A percentile compares a stretch with the other conserved stretches of the same genome.
Conservation (phyloP, 768 basidiomycete genomes). For the Nevesoporus exiguus region DNA sequence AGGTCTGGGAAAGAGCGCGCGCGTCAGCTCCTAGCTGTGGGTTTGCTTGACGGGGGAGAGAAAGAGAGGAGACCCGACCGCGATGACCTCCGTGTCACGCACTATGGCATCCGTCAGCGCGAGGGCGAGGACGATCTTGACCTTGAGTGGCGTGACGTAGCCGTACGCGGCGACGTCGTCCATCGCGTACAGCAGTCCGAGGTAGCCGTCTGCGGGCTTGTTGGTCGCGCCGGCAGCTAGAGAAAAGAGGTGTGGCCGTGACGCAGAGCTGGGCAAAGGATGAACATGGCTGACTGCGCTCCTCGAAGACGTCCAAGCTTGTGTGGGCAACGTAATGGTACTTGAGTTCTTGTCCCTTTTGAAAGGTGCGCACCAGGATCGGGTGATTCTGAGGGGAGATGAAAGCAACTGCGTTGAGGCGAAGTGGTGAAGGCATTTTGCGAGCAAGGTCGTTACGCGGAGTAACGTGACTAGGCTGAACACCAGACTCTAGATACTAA, state of each 20-base stretch:
- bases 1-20: conserved; percentile 51
- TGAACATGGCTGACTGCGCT: conserved; percentile 61
- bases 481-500: too few relatives aligned
- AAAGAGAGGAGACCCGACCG: conserved; percentile 42
- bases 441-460: too few relatives aligned
- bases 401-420: conserved; percentile 79
- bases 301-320: conserved; percentile 86
- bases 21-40: background rate
- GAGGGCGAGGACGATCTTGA: conserved; percentile 82
- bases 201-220: conserved; percentile 74
- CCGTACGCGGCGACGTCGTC: conserved; percentile 93
- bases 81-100: conserved; percentile 72
- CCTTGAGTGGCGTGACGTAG: conserved; percentile 82
- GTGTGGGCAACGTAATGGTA: conserved; percentile 93
- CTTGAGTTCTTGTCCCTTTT: conserved; percentile 61
- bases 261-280: background rate
- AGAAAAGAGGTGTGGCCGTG: background rate
- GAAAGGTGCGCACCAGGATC: conserved; percentile 74
- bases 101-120: conserved; percentile 80
- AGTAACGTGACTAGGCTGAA: too few relatives aligned
- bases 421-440: conserved; percentile 62
- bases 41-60: background rate
- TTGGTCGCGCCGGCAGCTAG: conserved; percentile 37
- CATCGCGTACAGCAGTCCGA: conserved; percentile 84
- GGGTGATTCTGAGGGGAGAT: conserved; percentile 79